These are phyloP conservation scores for Hirsutella rhossiliensis DNA, from an alignment of 2,329 filamentous ascomycete species.

Conservation along the genomic window DNA sequence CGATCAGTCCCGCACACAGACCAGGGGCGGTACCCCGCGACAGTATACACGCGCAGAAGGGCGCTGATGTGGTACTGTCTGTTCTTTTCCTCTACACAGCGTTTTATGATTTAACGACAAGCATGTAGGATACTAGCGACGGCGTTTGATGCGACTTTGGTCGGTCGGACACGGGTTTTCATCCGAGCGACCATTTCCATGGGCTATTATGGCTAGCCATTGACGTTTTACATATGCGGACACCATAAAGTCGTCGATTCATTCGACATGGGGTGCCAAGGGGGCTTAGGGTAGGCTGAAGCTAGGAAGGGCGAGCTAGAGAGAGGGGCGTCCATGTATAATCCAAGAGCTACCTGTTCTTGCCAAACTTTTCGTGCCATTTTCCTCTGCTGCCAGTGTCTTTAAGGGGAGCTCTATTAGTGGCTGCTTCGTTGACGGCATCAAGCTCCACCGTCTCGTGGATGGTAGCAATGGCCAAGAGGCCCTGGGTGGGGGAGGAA, in stretches of 20 bases:
- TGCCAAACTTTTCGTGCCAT: conserved; percentile 49
- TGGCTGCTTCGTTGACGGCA: conserved; percentile 21
- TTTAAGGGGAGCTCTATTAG: conserved; percentile 15
- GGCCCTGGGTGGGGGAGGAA: conserved; percentile 16
- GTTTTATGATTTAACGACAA: neutral
- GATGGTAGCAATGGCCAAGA: conserved; percentile 41
- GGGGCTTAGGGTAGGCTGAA: too few relatives aligned
- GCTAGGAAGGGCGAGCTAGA: too few relatives aligned
- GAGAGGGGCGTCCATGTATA: neutral
- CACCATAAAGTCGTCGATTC: too few relatives aligned
- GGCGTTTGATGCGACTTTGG: neutral
- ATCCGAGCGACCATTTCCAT: too few relatives aligned
- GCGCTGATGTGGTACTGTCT: neutral
- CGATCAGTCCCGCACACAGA: too few relatives aligned
- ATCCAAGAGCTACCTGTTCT: conserved; percentile 18
- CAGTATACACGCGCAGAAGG: too few relatives aligned
- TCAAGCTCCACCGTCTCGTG: conserved; percentile 53
- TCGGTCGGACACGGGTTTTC: neutral
- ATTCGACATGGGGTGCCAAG: neutral
- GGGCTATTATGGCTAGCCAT: too few relatives aligned
- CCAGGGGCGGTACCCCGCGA: too few relatives aligned
- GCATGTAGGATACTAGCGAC: neutral
- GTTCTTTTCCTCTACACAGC: neutral
- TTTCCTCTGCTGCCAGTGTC: conserved; percentile 31
- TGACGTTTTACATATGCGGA: too few relatives aligned